These are phyloP conservation scores for Smallanthus sonchifolius DNA, from an alignment of 129 eudicot species.

Conservation along the genomic window DNA sequence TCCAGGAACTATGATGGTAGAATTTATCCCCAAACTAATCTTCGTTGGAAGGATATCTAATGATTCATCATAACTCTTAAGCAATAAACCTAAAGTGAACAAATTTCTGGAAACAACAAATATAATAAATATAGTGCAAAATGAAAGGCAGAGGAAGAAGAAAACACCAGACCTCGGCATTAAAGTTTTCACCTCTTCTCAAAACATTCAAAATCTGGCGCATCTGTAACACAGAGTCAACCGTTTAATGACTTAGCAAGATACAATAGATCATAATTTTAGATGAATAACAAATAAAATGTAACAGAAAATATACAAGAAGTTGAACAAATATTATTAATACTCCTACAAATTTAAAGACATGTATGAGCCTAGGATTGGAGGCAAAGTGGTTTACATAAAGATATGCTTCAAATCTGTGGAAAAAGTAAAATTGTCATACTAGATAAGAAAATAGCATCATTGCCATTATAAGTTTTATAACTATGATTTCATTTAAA, in stretches of 20 bases:
- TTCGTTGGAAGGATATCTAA: not conserved
- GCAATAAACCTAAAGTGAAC: not conserved
- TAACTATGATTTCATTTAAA: not conserved
- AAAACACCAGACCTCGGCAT: constrained; percentile 59
- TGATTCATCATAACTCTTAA: not conserved
- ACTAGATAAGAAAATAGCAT: not conserved
- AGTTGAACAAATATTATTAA: not conserved
- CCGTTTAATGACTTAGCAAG: not conserved
- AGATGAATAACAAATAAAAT: not conserved
- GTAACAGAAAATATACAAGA: not conserved
- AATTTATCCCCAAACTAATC: not conserved
- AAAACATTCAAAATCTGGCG: constrained; percentile 71
- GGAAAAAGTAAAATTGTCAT: not conserved
- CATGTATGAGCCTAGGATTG: not conserved
- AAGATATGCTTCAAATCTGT: not conserved
- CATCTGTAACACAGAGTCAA: constrained; percentile 44
- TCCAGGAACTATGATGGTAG: not conserved
- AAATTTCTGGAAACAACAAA: too few species aligned
- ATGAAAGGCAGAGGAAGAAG: not conserved
- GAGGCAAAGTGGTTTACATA: not conserved
- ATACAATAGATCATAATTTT: not conserved
- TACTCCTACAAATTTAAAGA: not conserved
- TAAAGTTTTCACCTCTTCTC: constrained; percentile 66
- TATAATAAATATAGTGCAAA: not conserved
- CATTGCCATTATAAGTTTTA: not conserved